Evolutionary conservation across 768 basidiomycete species (phyloP).

Genomic region (Podaxis mareebaensis): DNA sequence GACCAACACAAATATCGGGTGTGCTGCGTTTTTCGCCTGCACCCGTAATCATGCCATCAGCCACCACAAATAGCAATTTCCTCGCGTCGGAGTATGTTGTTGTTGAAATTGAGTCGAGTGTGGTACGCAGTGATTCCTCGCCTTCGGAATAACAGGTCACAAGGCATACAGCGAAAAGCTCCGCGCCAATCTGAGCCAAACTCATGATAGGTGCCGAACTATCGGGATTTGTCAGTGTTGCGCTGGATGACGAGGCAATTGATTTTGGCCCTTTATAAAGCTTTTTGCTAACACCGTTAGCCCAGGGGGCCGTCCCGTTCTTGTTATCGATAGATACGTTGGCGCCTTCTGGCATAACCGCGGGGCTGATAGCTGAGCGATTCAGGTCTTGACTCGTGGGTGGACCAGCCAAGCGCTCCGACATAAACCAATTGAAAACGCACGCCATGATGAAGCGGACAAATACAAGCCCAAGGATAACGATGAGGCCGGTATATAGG

Average conservation of each 20-base stretch:
- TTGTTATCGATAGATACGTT: constrained; percentile 91
- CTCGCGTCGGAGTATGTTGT: constrained; percentile 91
- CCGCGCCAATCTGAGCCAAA: constrained; percentile 88
- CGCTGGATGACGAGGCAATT: constrained; percentile 50
- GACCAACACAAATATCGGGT: constrained; percentile 91
- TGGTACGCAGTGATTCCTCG: constrained; percentile 87
- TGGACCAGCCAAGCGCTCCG: constrained; percentile 75
- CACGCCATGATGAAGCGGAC: constrained; percentile 96
- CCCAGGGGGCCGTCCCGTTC: constrained; percentile 95
- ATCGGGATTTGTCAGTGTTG: constrained; percentile 55
- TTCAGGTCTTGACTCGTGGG: constrained; percentile 72
- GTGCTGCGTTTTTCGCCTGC: constrained; percentile 95
- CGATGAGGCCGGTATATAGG: constrained; percentile 86
- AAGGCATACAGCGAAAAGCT: constrained; percentile 92
- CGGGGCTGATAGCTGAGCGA: constrained; percentile 87
- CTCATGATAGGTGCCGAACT: constrained; percentile 66
- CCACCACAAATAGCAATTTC: constrained; percentile 91
- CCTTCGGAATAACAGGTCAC: constrained; percentile 99
- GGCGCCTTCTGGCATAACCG: constrained; percentile 95
- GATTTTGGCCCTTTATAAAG: constrained; percentile 48
- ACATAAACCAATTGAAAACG: constrained; percentile 96
- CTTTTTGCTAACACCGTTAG: constrained; percentile 56
- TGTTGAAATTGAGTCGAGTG: constrained; percentile 88
- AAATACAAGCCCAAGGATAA: constrained; percentile 89
- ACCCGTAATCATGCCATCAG: constrained; percentile 99